Conservation (phyloP, 768 basidiomycete genomes). For the Mycena leptocephala region DNA sequence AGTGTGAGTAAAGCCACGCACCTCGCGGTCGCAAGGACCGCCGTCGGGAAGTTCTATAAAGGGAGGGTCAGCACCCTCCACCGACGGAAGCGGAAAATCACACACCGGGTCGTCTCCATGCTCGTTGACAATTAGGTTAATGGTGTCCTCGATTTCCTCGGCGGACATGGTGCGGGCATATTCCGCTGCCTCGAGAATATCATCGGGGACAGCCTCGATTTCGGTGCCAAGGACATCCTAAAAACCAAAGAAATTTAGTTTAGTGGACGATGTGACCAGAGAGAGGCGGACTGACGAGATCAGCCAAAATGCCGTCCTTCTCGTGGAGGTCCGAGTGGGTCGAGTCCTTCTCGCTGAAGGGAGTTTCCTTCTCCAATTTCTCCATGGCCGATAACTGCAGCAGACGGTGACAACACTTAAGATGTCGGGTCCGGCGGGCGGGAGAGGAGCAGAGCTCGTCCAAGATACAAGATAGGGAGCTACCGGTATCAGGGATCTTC, state of each 20-base stretch:
- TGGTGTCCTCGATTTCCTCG: conserved; percentile 32
- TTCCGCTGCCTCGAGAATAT: conserved; percentile 26
- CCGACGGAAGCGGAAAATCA: no score
- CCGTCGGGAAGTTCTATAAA: conserved; percentile 23
- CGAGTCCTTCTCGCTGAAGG: not conserved
- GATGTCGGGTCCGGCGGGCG: not conserved
- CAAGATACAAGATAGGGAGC: no score
- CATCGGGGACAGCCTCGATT: conserved; percentile 21
- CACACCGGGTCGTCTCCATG: conserved; percentile 29
- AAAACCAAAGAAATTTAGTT: not conserved
- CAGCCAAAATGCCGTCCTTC: not conserved
- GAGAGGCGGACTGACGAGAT: not conserved
- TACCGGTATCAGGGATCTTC: not conserved
- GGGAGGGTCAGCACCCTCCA: not conserved
- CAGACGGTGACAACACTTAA: not conserved
- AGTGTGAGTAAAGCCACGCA: not conserved
- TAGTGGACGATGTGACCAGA: not conserved
- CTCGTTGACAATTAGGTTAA: conserved; percentile 29
- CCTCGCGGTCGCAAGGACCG: conserved; percentile 8
- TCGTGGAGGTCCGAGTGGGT: conserved; percentile 14
- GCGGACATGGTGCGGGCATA: conserved; percentile 14
- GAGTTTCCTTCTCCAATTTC: not conserved
- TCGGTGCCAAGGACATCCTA: conserved; percentile 13
- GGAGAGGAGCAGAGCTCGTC: no score
- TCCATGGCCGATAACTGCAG: not conserved